Evolutionary conservation across 2,329 filamentous ascomycete genomes (phyloP), one percentile per base, ranked within the genome.

Genomic region (Colletotrichum graminicola): DNA sequence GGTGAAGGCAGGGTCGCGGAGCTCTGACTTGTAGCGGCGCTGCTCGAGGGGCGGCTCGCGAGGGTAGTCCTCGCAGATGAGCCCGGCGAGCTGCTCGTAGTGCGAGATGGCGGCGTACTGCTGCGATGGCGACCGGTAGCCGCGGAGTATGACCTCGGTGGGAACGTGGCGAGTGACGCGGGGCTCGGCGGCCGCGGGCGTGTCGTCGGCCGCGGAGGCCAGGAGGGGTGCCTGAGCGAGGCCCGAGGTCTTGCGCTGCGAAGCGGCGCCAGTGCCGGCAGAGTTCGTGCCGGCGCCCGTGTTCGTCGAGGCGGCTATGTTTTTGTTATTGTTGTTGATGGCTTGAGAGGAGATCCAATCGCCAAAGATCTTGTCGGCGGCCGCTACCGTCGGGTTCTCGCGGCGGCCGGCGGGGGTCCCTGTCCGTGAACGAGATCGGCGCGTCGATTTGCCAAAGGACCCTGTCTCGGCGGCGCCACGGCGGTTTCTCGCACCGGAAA

Each of bases 21-120:
- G 88, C 75, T 95, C 90, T 1, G 91, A 88, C 78, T 93, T 92
- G 84, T 92, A 95, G 69, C 92, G 87, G 68, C 88, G 86, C 77
- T 89, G 88, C 73, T 91, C 87, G 67, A 90, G 86, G 3, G 93
- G 93, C n/a, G 95, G 92, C 74, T 93, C 91, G 73, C 95, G 91
- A 11, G 94, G 90, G 81, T 98, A 98, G 82, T 98, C 95, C 83
- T 98, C 95, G 81, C 95, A 95, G 79, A 98, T 94, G 73, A 90
- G 84, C 34, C 95, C 95, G 8, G 93, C 95, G 52, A 97, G 90
- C 72, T 91, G 89, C 84, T 98, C 95, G 83, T 93, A 98, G 82
- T 94, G 93, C 75, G 93, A 91, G 76, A 98, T 91, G 43, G 94
- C 94, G 36, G 95, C 94, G 88, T 96, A 98, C 84, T 94, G 87